A percentile compares a stretch with the other conserved stretches of the same genome.
These are phyloP conservation scores for Nitzschia inconspicua DNA, from an alignment of 108 stramenopile genomes.

Conservation along the genomic window DNA sequence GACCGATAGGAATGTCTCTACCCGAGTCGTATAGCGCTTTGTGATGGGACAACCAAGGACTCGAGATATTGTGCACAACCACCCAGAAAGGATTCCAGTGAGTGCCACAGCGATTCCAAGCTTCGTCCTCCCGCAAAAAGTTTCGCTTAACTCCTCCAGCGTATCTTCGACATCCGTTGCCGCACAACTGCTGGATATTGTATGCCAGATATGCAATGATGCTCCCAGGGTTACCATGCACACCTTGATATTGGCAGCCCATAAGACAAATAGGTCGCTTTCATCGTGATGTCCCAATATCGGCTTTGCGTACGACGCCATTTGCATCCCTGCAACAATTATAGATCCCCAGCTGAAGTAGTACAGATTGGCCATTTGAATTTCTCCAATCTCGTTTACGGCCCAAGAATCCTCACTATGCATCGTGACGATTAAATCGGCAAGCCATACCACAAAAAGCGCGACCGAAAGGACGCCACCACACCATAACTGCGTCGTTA, in stretches of 20 bases:
- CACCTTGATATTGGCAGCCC: slow-evolving; percentile 43
- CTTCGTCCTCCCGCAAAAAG: slow-evolving; percentile 40
- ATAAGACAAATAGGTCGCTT: slow-evolving; percentile 29
- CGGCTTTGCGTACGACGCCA: slow-evolving; percentile 36
- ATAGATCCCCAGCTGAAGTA: slow-evolving; percentile 48
- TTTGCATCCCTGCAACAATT: slow-evolving; percentile 32
- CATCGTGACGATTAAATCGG: slow-evolving; percentile 39
- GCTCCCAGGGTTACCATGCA: slow-evolving; percentile 53
- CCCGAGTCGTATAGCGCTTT: slow-evolving; percentile 8
- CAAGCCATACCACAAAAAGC: slow-evolving; percentile 32
- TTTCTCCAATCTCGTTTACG: slow-evolving; percentile 53
- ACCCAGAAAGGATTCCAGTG: slow-evolving; percentile 33
- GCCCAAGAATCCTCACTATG: slow-evolving; percentile 49
- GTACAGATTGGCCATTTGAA: slow-evolving; percentile 51
- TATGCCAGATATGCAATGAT: slow-evolving; percentile 42
- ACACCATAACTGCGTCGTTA: slow-evolving; percentile 25
- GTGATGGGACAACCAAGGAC: slow-evolving; percentile 5
- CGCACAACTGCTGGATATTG: slow-evolving; percentile 31
- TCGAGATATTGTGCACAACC: slow-evolving; percentile 7
- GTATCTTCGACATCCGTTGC: slow-evolving; percentile 16
- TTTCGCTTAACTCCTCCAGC: slow-evolving; percentile 16
- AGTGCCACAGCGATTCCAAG: slow-evolving; percentile 29
- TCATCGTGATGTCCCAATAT: slow-evolving; percentile 15
- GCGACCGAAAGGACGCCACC: slow-evolving; percentile 37
- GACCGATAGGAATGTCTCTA: slow-evolving; percentile 25